Evolutionary conservation across 208 protist genomes (phyloP).

Genomic region (Acanthamoeba culbertsoni): DNA sequence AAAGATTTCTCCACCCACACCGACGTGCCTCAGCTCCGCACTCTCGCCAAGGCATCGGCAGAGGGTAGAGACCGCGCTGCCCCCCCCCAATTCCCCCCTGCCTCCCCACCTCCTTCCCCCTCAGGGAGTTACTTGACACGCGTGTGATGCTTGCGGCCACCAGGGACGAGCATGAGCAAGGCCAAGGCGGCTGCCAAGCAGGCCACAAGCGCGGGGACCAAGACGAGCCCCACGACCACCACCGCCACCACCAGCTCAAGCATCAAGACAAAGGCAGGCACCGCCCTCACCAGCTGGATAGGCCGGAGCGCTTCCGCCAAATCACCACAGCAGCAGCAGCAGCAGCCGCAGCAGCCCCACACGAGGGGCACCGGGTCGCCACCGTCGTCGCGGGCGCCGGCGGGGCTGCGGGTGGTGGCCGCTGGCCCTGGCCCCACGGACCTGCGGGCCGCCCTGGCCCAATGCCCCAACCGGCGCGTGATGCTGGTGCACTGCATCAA

Average conservation of each 20-base stretch:
- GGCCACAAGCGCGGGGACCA: background rate
- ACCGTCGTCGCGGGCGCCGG: background rate
- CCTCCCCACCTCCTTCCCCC: background rate
- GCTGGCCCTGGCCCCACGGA: background rate
- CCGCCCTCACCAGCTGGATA: background rate
- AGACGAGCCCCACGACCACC: background rate
- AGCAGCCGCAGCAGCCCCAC: background rate
- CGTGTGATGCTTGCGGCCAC: background rate
- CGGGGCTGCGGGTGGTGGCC: background rate
- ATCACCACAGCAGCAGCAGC: background rate
- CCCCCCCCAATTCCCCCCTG: background rate
- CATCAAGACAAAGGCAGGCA: too few species aligned
- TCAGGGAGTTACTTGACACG: background rate
- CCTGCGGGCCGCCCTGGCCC: background rate
- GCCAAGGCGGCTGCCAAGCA: background rate
- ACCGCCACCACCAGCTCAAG: too few species aligned
- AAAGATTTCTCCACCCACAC: slow-evolving; percentile 83
- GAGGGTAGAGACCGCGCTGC: background rate
- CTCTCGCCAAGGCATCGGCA: slow-evolving; percentile 60
- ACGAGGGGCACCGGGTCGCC: too few species aligned
- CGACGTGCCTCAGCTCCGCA: slow-evolving; percentile 76
- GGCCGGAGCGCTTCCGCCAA: background rate
- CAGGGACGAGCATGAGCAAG: background rate
- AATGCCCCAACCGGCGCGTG: background rate
- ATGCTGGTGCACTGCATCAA: background rate